phyloP scores from a whole-genome alignment of 2,329 filamentous ascomycete genomes.

The Aspergillus ochraceoroseus region DNA sequence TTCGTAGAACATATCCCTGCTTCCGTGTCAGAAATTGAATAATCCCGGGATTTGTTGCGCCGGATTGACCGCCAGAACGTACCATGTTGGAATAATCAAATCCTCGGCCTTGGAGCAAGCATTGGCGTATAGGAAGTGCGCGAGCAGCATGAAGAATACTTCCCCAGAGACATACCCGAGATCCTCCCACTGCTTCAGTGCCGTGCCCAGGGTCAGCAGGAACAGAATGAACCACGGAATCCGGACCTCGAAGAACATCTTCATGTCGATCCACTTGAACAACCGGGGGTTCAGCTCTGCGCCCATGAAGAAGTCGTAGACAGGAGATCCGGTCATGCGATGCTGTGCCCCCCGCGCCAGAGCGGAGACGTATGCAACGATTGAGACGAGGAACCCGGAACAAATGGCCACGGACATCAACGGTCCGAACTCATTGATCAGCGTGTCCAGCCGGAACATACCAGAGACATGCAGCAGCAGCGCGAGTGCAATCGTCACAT shows the following conservation, averaged over 20 bases:
- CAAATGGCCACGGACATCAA: conserved; percentile 88
- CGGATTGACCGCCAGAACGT: conserved; percentile 20
- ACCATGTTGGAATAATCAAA: conserved; percentile 79
- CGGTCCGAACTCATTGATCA: conserved; percentile 91
- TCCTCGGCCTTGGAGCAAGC: conserved; percentile 89
- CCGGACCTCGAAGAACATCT: conserved; percentile 92
- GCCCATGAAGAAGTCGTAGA: conserved; percentile 90
- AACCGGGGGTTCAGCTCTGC: conserved; percentile 79
- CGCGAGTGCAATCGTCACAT: conserved; percentile 69
- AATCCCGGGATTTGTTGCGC: background rate
- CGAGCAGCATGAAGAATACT: conserved; percentile 75
- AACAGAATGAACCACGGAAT: conserved; percentile 93
- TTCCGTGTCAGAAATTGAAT: background rate
- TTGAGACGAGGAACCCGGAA: conserved; percentile 75
- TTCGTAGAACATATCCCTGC: conserved; percentile 84
- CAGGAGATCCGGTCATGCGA: conserved; percentile 75
- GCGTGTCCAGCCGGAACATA: conserved; percentile 77
- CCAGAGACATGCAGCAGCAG: conserved; percentile 70
- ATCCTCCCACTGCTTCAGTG: conserved; percentile 71
- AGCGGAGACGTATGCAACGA: conserved; percentile 83
- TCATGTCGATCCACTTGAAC: conserved; percentile 78
- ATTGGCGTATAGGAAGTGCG: conserved; percentile 85
- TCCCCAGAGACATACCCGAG: conserved; percentile 81
- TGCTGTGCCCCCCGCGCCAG: conserved; percentile 73
- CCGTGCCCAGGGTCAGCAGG: conserved; percentile 67